Evolutionary conservation across 2,329 filamentous ascomycete genomes (phyloP), one percentile per base, ranked within the genome.

Genomic region (Beauveria bassiana): DNA sequence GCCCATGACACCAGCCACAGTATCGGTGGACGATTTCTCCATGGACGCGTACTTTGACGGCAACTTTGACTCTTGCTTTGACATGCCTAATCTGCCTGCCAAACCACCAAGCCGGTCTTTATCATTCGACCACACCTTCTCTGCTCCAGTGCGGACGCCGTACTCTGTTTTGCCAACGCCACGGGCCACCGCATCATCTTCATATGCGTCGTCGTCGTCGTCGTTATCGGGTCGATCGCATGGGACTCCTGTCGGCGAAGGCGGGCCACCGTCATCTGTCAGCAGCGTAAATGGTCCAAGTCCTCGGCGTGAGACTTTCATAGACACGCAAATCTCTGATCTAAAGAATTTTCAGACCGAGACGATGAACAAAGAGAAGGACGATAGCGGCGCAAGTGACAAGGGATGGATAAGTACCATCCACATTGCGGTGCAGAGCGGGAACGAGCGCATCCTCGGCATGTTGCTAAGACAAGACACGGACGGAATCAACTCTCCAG

Each of bases 351-450:
- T 3, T 16, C 14, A 38, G 12, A 16, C 34, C 2, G 34, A 38
- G 34, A 16, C 14, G 34, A 10, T 3, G 6, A 3, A 3, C 9
- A n/a, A 28, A 9, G 28, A 43, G 3, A 14, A 10, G 8, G 38
- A 43, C 5, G 18, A 18, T 10, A n/a, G 40, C 24, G 24, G n/a
- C 10, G 53, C 53, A 31, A 45, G 38, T 14, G 53, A 55, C 24
- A 55, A 55, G 24, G 53, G 53, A 20, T 55, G 53, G 53, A 55
- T 45, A 7, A 55, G 53, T 18, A 55, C 53, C 53, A 55, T 55
- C 45, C 53, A 55, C 53, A 55, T 55, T 20, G 53, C 53, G 40
- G 53, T 55, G 7, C 53, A 55, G 24, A 55, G 53, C 26, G 53
- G 53, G 24, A 55, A 45, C n/a, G 53, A 55, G 53, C 53, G 53